Evolutionary conservation across 345 rosid species (phyloP), one percentile per base, ranked within the genome.

Genomic region (Brassica cretica): DNA sequence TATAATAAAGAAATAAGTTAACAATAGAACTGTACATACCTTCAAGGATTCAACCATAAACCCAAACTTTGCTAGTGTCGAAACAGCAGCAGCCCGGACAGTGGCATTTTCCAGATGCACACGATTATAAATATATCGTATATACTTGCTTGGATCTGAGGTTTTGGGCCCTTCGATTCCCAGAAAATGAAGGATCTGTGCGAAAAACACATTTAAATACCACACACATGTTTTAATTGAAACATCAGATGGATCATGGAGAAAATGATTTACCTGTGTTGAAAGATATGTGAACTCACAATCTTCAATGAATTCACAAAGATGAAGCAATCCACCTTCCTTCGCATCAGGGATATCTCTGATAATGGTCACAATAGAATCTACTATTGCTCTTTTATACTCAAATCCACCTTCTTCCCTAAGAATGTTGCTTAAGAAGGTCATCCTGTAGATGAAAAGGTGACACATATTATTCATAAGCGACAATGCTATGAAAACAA

Each of bases 381-480:
- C 99, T 32, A 93, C 98, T 73, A 93, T 93, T 66, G 99, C 98
- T 83, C 92, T 91, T 82, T 95, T 95, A 84, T 91, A 95, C 78
- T 95, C 99, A 78, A 95, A 95, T 75, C 99, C 99, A 72, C 99
- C 99, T 91, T 95, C 99, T 85, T 95, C 99, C 78, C 99, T 84
- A n/a, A 95, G 91, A 80, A 93, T 91, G 84, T 88, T 95, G 96
- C 99, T 95, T 78, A 95, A 84, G 80, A 95, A 95, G 86, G 92
- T 95, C 99, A 95, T 95, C 87, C 99, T 95, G 84, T 53, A 78
- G 67, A 82, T 7, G n/a, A 33, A 84, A 84, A 81, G 73, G 27
- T 62, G 53, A 51, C 29, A 74, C 55, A 39, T 21, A 29, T 79
- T 39, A 68, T 19, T 70, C 56, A 53, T 15, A 69, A 74, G 71